A percentile compares a stretch with the other conserved stretches of the same genome.
Evolutionary conservation across 2,329 filamentous ascomycete species (phyloP).

Genomic region (Cladosporium sp.): DNA sequence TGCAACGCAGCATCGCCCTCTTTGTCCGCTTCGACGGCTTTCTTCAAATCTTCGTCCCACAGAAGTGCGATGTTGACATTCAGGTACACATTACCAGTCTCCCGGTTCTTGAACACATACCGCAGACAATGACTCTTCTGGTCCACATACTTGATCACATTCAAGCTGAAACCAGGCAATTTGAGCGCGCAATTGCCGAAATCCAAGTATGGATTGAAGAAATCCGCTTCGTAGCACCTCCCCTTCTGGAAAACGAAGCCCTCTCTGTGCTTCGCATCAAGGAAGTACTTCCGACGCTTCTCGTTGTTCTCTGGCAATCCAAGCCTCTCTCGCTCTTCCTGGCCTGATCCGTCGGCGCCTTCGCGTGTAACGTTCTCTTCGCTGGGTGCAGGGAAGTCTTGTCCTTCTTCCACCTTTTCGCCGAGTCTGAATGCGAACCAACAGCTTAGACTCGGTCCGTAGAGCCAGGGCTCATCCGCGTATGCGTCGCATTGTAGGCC

Average conservation of each 20-base stretch:
- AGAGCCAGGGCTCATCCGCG: slow-evolving; percentile 81
- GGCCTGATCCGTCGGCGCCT: slow-evolving; percentile 45
- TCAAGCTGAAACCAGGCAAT: slow-evolving; percentile 49
- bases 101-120: slow-evolving; percentile 49
- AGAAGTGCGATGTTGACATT: slow-evolving; percentile 51
- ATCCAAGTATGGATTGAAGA: slow-evolving; percentile 53
- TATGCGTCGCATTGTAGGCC: slow-evolving; percentile 87
- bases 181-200: slow-evolving; percentile 50
- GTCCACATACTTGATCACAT: slow-evolving; percentile 50
- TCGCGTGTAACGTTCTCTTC: slow-evolving; percentile 40
- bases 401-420: slow-evolving; percentile 27
- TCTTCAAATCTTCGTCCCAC: slow-evolving; percentile 46
- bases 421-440: slow-evolving; percentile 39
- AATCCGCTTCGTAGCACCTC: slow-evolving; percentile 48
- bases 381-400: slow-evolving; percentile 33
- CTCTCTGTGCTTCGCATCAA: slow-evolving; percentile 40
- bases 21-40: slow-evolving; percentile 37
- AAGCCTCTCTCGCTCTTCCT: slow-evolving; percentile 31
- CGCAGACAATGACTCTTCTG: slow-evolving; percentile 51
- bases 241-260: slow-evolving; percentile 48
- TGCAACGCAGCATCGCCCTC: slow-evolving; percentile 21
- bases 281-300: slow-evolving; percentile 50
- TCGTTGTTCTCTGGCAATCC: slow-evolving; percentile 44
- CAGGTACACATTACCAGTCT: slow-evolving; percentile 45
- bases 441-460: slow-evolving; percentile 63